Base-by-base conservation (phyloP, 75 land plant species). In the Sequoia sempervirens region DNA sequence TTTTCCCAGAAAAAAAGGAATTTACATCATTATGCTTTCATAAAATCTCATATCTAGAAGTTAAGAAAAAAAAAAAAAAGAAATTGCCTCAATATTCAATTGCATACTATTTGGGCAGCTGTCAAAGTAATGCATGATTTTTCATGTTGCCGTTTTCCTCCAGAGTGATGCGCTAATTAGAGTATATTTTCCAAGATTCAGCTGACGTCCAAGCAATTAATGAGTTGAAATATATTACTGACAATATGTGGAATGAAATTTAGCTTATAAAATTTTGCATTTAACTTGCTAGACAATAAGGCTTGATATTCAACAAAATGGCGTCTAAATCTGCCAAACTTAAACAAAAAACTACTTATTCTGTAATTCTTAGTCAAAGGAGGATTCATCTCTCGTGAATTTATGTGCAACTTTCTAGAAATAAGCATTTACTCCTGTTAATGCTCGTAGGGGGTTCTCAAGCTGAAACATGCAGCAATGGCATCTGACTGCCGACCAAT, bases 391-490 rank as follows among this genome's bases (percentile, higher is more conserved):
- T 73, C 18, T 73, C 36, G 13, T 72, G 36, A 15, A 34, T 12
- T 14, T 30, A 73, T 73, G 5, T 38, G 32, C 8, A 30, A 38
- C 78, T 38, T 75, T 8, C 8, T 37, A 26, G 28, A n/a, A n/a
- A 78, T 78, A 2, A 1, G 23, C 14, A 40, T n/a, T 45, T 45
- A 26, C 10, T 78, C 30, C 30, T 45, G 80, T n/a, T 45, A 43
- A 32, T 78, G 15, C 18, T 54, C 74, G 23, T 88, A 97, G 99
- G 99, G 99, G 45, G 93, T 98, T 41, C 85, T 98, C 58, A 98
- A 91, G 84, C 92, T 98, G 53, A 98, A 92, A 83, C 95, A 98
- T 90, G 89, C 91, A 74, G 91, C 91, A 34, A 98, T 98, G 99
- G 95, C 96, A 38, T 85, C 85, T 79, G 99, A 98, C 82, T 85